Percentiles rank a stretch among this genome's conserved stretches.
These are phyloP conservation scores for Raphanus raphanistrum DNA, from an alignment of 345 rosid genomes.

Conservation along the genomic window DNA sequence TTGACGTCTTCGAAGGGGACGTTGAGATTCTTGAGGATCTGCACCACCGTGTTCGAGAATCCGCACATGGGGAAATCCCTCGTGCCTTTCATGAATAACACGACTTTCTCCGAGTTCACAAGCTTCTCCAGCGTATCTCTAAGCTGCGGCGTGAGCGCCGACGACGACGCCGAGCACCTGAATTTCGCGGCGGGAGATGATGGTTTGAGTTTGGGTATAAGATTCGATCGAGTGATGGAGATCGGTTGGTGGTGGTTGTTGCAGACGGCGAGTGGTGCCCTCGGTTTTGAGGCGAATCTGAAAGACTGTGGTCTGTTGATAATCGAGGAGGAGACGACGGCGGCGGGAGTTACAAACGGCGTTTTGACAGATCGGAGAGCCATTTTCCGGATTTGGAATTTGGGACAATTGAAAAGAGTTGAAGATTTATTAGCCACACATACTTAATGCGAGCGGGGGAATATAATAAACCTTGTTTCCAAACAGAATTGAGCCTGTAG, in stretches of 20 bases:
- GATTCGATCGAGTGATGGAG: constrained; percentile 13
- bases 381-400: constrained; percentile 21
- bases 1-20: constrained; percentile 77
- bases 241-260: neutral
- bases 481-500: constrained; percentile 6
- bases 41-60: constrained; percentile 90
- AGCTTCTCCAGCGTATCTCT: constrained; percentile 71
- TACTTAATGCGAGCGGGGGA: neutral
- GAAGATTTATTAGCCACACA: constrained; percentile 15
- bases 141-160: constrained; percentile 68
- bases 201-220: constrained; percentile 7
- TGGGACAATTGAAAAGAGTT: neutral
- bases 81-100: constrained; percentile 87
- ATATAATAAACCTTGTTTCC: constrained; percentile 1
- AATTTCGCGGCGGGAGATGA: neutral
- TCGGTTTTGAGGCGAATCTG: constrained; percentile 13
- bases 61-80: constrained; percentile 96
- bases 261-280: constrained; percentile 3
- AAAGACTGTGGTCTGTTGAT: constrained; percentile 14
- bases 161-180: constrained; percentile 47
- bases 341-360: constrained; percentile 19
- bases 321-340: neutral
- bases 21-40: constrained; percentile 67
- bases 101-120: constrained; percentile 71
- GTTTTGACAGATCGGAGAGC: constrained; percentile 37